A percentile compares a stretch with the other conserved stretches of the same genome.
Conservation (phyloP, 2,329 filamentous ascomycete genomes). For the Colletotrichum cuscutae region DNA sequence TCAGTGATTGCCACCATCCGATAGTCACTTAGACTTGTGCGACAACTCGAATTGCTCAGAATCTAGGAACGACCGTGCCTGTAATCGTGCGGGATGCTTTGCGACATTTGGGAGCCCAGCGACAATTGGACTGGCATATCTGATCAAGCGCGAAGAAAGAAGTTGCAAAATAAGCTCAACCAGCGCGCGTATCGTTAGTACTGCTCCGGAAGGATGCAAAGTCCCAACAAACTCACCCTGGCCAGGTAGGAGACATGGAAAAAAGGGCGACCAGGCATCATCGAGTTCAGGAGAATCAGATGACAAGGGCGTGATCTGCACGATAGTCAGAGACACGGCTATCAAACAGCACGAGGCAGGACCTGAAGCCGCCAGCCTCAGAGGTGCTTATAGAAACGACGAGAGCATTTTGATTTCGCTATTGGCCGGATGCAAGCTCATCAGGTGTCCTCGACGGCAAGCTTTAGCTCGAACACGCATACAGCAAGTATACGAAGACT, state of each 20-base stretch:
- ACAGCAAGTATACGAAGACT: constrained; percentile 8
- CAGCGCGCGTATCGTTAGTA: constrained; percentile 17
- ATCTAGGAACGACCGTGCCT: too few relatives aligned
- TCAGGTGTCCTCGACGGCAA: background rate
- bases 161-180: constrained; percentile 22
- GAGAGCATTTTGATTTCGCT: background rate
- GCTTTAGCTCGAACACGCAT: background rate
- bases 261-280: background rate
- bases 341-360: background rate
- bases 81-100: background rate
- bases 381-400: background rate
- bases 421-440: background rate
- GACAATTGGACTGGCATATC: constrained; percentile 13
- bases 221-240: background rate
- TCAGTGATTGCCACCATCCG: too few relatives aligned
- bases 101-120: background rate
- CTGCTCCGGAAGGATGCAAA: background rate
- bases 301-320: too few relatives aligned
- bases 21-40: too few relatives aligned
- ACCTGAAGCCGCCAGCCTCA: background rate
- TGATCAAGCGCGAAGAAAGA: constrained; percentile 2
- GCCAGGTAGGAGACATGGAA: background rate
- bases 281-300: background rate
- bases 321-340: background rate
- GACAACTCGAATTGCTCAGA: too few relatives aligned